Conservation (phyloP, 2,329 filamentous ascomycete genomes). For the Penicillium oxalicum region DNA sequence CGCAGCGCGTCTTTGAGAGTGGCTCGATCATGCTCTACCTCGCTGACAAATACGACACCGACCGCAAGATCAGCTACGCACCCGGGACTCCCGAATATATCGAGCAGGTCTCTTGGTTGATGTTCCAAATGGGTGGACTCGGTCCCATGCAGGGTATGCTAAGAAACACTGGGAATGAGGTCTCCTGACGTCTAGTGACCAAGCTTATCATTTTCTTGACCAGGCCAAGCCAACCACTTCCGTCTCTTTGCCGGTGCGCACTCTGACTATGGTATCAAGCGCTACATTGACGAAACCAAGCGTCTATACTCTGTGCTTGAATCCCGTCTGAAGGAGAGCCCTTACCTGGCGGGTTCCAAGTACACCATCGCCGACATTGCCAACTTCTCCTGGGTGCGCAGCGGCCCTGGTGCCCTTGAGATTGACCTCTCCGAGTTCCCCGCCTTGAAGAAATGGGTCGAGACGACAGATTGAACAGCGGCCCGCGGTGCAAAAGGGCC, state of each 20-base stretch:
- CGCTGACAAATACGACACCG: constrained; percentile 39
- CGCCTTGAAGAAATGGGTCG: constrained; percentile 27
- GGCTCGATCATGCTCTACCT: constrained; percentile 45
- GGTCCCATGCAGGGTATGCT: constrained; percentile 38
- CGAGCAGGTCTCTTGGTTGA: constrained; percentile 43
- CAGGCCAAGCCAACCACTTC: constrained; percentile 46
- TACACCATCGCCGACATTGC: constrained; percentile 46
- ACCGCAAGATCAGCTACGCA: constrained; percentile 39
- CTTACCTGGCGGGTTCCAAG: constrained; percentile 43
- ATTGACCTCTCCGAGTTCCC: constrained; percentile 30
- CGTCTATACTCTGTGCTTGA: constrained; percentile 45
- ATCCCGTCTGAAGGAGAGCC: constrained; percentile 34
- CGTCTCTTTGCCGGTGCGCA: constrained; percentile 39
- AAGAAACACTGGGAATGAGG: not conserved
- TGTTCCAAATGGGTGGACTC: constrained; percentile 40
- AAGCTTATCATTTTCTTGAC: not conserved
- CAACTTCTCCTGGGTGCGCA: constrained; percentile 40
- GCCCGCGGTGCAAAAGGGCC: constrained; percentile 25
- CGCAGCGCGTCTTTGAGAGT: constrained; percentile 41
- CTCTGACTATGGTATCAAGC: constrained; percentile 42
- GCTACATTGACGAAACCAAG: constrained; percentile 46
- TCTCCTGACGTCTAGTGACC: not conserved
- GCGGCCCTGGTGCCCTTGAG: constrained; percentile 17
- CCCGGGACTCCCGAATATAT: constrained; percentile 40
- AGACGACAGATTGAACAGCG: constrained; percentile 26